These are phyloP conservation scores for Sarcomyxa edulis DNA, from an alignment of 768 basidiomycete genomes.

Conservation along the genomic window DNA sequence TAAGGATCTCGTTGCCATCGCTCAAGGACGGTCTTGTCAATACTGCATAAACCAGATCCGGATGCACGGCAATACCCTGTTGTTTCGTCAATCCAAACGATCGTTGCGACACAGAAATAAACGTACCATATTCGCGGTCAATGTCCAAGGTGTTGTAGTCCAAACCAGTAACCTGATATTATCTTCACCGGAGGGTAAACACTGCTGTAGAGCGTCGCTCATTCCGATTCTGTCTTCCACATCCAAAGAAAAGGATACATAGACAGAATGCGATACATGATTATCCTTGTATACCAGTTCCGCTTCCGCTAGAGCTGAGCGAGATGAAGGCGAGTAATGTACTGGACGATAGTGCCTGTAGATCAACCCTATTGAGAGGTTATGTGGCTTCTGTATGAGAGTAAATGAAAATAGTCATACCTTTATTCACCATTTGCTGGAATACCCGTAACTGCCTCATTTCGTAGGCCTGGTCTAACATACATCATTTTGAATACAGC, in stretches of 20 bases:
- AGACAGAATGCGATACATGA: conserved; percentile 84
- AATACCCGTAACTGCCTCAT: conserved; percentile 85
- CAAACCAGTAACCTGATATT: conserved; percentile 66
- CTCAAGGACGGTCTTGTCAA: conserved; percentile 23
- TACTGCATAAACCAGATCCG: conserved; percentile 62
- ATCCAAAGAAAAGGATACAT: conserved; percentile 73
- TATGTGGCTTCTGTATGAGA: too few species aligned
- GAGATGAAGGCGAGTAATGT: conserved; percentile 92
- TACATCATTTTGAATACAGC: background rate
- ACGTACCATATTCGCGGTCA: conserved; percentile 90
- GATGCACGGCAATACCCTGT: conserved; percentile 86
- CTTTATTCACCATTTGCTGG: conserved; percentile 81
- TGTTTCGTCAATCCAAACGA: too few species aligned
- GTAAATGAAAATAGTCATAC: conserved; percentile 28
- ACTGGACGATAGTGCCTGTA: conserved; percentile 86
- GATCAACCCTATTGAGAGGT: conserved; percentile 58
- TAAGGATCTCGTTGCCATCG: conserved; percentile 19
- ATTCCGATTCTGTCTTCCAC: conserved; percentile 12
- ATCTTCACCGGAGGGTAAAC: conserved; percentile 25
- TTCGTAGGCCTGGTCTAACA: conserved; percentile 78
- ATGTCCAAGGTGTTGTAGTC: conserved; percentile 98
- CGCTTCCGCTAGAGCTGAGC: conserved; percentile 91
- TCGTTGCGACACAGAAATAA: conserved; percentile 1
- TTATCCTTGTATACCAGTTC: conserved; percentile 88
- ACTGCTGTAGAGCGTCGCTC: conserved; percentile 21